phyloP scores from a whole-genome alignment of 2,329 filamentous ascomycete species.

The Emergomyces pasteurianus region DNA sequence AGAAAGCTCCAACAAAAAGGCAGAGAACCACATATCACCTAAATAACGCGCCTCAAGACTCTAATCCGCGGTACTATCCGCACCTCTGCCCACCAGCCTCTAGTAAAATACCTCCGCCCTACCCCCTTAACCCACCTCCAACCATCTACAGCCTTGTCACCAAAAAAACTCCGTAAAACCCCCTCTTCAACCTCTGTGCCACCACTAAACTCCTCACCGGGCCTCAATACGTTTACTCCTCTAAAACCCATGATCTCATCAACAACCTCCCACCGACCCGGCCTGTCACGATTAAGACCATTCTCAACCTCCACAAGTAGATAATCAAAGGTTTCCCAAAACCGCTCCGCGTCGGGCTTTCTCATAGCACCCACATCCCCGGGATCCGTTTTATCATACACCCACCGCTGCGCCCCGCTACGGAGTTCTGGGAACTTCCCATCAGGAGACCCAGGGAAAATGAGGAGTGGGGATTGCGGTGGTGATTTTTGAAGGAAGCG shows the following conservation, averaged over 20 bases:
- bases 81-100: constrained; percentile 45
- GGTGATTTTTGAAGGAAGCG: constrained; percentile 41
- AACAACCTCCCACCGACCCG: constrained; percentile 40
- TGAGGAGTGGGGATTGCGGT: constrained; percentile 10
- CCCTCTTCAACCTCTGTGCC: constrained; percentile 21
- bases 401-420: constrained; percentile 30
- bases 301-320: constrained; percentile 38
- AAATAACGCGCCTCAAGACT: constrained; percentile 35
- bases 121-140: constrained; percentile 19
- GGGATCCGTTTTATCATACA: constrained; percentile 51
- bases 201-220: constrained; percentile 21
- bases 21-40: neutral
- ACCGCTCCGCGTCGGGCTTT: constrained; percentile 34
- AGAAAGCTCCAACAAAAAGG: neutral
- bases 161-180: constrained; percentile 23
- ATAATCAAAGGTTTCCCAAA: constrained; percentile 50
- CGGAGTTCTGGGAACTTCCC: constrained; percentile 10
- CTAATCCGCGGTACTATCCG: constrained; percentile 43
- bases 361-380: constrained; percentile 35
- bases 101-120: constrained; percentile 22
- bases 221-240: constrained; percentile 37
- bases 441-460: constrained; percentile 15
- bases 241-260: constrained; percentile 41
- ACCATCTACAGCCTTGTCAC: constrained; percentile 18
- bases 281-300: constrained; percentile 12